A percentile compares a stretch with the other conserved stretches of the same genome.
These are phyloP conservation scores for Amphirosellinia nigrospora DNA, from an alignment of 495 filamentous ascomycete genomes.

Conservation along the genomic window DNA sequence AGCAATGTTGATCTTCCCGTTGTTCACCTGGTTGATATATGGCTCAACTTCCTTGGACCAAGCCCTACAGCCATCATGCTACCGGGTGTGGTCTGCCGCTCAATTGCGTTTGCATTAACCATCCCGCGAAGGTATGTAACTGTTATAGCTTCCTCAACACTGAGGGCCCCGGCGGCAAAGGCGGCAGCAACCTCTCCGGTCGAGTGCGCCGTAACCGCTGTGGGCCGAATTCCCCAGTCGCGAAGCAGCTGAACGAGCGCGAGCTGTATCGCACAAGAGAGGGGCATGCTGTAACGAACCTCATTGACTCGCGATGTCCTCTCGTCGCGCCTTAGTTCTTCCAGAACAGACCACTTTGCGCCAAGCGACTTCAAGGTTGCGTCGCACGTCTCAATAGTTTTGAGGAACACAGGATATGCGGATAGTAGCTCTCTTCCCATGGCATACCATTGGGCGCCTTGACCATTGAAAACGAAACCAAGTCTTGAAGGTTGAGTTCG, in stretches of 20 bases:
- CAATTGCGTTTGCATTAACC: constrained; percentile 6
- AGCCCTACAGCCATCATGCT: constrained; percentile 45
- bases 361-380: constrained; percentile 48
- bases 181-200: constrained; percentile 60
- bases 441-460: constrained; percentile 51
- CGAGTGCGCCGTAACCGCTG: constrained; percentile 60
- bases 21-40: constrained; percentile 36
- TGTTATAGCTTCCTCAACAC: constrained; percentile 45
- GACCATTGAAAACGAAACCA: constrained; percentile 48
- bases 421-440: constrained; percentile 56
- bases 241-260: constrained; percentile 55
- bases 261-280: constrained; percentile 44
- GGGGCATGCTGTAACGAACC: constrained; percentile 46
- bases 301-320: constrained; percentile 34
- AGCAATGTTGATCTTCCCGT: constrained; percentile 31
- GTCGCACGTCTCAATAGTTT: constrained; percentile 35
- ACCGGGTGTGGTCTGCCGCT: constrained; percentile 27
- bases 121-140: constrained; percentile 46
- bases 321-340: constrained; percentile 39
- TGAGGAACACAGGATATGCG: constrained; percentile 38
- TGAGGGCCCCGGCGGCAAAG: constrained; percentile 41
- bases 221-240: constrained; percentile 52
- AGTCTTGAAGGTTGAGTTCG: no score
- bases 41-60: constrained; percentile 12
- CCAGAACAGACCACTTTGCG: constrained; percentile 33